Conservation (phyloP, 371 early-diverging fungal genomes). For the Parasitella parasitica region DNA sequence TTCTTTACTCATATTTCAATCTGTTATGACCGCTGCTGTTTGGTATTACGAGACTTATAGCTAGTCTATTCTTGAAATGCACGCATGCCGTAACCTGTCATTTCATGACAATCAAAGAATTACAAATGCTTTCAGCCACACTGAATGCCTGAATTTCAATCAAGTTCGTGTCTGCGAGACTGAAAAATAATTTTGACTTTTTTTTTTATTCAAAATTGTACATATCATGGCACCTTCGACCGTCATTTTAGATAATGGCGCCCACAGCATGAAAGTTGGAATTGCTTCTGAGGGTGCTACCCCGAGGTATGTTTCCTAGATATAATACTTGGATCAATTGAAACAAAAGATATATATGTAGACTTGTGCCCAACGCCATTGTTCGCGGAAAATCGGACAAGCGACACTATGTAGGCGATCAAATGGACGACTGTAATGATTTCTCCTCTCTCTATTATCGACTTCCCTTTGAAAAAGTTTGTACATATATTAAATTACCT, state of each 20-base stretch:
- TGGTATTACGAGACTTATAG: too few relatives aligned
- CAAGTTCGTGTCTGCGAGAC: not conserved
- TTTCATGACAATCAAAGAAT: too few relatives aligned
- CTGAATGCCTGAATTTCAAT: not conserved
- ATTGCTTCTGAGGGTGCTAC: slow-evolving; percentile 31
- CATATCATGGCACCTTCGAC: slow-evolving; percentile 13
- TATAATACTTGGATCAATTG: not conserved
- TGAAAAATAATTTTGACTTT: not conserved
- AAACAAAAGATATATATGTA: not conserved
- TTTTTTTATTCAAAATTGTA: not conserved
- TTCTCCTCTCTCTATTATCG: slow-evolving; percentile 76
- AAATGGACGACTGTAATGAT: slow-evolving; percentile 64
- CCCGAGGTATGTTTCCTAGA: slow-evolving; percentile 31
- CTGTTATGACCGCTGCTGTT: not conserved
- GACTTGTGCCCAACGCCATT: slow-evolving; percentile 64
- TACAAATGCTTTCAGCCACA: not conserved
- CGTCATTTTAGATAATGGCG: slow-evolving; percentile 79
- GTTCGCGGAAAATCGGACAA: slow-evolving; percentile 62
- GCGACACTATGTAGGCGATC: slow-evolving; percentile 68
- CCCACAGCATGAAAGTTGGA: slow-evolving; percentile 71
- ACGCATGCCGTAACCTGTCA: too few relatives aligned
- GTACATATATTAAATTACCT: not conserved
- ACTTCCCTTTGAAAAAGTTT: slow-evolving; percentile 77
- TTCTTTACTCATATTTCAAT: not conserved
- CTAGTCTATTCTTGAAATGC: too few relatives aligned